Evolutionary conservation across 257 asterid species (phyloP).

Genomic region (Solanum sitiens): DNA sequence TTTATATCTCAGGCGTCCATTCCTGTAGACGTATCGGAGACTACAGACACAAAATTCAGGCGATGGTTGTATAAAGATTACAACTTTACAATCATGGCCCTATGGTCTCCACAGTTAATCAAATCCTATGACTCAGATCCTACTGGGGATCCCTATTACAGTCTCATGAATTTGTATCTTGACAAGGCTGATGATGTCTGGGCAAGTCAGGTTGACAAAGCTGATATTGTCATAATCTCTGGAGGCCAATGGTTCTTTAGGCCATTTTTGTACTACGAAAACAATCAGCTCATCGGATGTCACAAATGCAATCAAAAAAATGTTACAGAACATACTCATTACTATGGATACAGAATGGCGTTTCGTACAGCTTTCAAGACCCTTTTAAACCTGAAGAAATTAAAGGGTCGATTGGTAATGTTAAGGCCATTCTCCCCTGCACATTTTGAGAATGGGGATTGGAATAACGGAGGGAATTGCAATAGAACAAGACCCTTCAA

Average conservation of each 20-base stretch:
- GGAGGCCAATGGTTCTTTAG: constrained; percentile 30
- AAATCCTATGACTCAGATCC: background rate
- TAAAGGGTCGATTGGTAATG: constrained; percentile 14
- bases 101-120: constrained; percentile 12
- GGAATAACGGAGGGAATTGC: constrained; percentile 55
- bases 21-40: constrained; percentile 1
- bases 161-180: constrained; percentile 3
- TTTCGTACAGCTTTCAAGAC: constrained; percentile 30
- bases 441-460: constrained; percentile 45
- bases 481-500: constrained; percentile 28
- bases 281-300: constrained; percentile 27
- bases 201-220: constrained; percentile 3
- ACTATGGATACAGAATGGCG: constrained; percentile 36
- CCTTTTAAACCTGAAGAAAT: background rate
- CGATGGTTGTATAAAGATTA: constrained; percentile 10
- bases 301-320: constrained; percentile 31
- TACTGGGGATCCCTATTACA: background rate
- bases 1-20: background rate
- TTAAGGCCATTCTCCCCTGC: constrained; percentile 51
- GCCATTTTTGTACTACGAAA: constrained; percentile 24
- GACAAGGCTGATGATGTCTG: constrained; percentile 8
- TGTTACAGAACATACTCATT: constrained; percentile 15
- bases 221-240: constrained; percentile 3
- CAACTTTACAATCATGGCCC: constrained; percentile 6
- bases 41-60: constrained; percentile 4